A percentile compares a stretch with the other conserved stretches of the same genome.
phyloP scores from a whole-genome alignment of 169 alveolate genomes.

The Cryptosporidium xiaoi region DNA sequence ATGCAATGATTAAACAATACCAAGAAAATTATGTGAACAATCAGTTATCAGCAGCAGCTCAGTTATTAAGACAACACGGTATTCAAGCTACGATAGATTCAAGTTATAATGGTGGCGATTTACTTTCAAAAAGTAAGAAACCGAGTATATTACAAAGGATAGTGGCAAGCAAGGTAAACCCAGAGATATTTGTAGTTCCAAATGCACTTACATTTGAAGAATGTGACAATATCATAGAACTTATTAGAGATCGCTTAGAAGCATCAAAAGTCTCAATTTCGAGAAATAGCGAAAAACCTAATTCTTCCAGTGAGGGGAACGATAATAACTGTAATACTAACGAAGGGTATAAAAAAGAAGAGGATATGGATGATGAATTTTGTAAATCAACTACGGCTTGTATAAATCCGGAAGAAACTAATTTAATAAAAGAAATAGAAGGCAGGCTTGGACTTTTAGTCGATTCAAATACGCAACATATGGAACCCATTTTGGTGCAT shows the following conservation, averaged over 20 bases:
- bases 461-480: slow-evolving; percentile 14
- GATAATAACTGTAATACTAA: neutral
- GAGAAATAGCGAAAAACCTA: neutral
- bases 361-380: slow-evolving; percentile 26
- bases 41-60: slow-evolving; percentile 65
- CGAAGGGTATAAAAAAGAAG: neutral
- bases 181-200: slow-evolving; percentile 52
- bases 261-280: slow-evolving; percentile 37
- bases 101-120: slow-evolving; percentile 22
- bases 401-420: slow-evolving; percentile 64
- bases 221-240: slow-evolving; percentile 25
- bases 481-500: slow-evolving; percentile 69
- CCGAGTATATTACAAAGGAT: slow-evolving; percentile 56
- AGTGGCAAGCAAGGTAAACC: slow-evolving; percentile 61
- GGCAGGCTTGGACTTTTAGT: slow-evolving; percentile 57
- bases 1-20: slow-evolving; percentile 51
- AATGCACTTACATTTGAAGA: slow-evolving; percentile 51
- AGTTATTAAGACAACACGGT: slow-evolving; percentile 68
- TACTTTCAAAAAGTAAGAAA: slow-evolving; percentile 7
- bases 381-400: slow-evolving; percentile 63
- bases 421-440: slow-evolving; percentile 44
- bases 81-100: slow-evolving; percentile 45
- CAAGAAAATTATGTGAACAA: slow-evolving; percentile 39
- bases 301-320: neutral
- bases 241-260: slow-evolving; percentile 44